Evolutionary conservation across 169 alveolate genomes (phyloP).

Genomic region (Amoebophrya sp.): DNA sequence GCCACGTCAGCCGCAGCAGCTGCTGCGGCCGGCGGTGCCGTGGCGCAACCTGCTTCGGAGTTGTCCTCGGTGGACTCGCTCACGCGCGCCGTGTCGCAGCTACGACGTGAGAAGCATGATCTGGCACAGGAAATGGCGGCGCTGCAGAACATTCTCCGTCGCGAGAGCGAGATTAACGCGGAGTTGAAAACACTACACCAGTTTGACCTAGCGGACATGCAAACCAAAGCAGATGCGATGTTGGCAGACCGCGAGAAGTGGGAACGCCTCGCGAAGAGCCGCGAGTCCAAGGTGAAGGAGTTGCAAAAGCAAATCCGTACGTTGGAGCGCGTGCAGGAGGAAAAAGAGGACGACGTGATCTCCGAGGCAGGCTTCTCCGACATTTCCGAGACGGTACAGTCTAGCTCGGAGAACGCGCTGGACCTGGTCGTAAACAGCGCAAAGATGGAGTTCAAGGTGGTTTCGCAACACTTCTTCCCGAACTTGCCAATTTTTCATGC

Average conservation of each 20-base stretch:
- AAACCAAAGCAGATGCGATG: not conserved
- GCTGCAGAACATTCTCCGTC: not conserved
- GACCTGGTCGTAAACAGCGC: not conserved
- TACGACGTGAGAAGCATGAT: not conserved
- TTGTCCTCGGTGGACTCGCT: not conserved
- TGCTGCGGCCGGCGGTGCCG: not conserved
- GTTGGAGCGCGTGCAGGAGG: not conserved
- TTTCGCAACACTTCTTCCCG: not conserved
- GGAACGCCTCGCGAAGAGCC: not conserved
- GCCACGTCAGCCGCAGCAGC: not conserved
- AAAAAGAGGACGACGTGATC: not conserved
- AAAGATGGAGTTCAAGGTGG: not conserved
- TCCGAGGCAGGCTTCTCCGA: not conserved
- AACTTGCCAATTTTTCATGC: not conserved
- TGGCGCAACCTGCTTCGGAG: not conserved
- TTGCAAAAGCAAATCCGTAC: not conserved
- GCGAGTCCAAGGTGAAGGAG: not conserved
- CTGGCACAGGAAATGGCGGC: not conserved
- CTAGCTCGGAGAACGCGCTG: not conserved
- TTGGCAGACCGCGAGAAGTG: not conserved
- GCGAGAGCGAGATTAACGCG: not conserved
- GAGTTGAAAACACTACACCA: not conserved
- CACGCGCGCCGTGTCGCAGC: not conserved
- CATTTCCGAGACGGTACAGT: not conserved
- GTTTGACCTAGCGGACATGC: not conserved